Conservation (phyloP, 805 yeast species). For the Ogataea nitratoaversa region DNA sequence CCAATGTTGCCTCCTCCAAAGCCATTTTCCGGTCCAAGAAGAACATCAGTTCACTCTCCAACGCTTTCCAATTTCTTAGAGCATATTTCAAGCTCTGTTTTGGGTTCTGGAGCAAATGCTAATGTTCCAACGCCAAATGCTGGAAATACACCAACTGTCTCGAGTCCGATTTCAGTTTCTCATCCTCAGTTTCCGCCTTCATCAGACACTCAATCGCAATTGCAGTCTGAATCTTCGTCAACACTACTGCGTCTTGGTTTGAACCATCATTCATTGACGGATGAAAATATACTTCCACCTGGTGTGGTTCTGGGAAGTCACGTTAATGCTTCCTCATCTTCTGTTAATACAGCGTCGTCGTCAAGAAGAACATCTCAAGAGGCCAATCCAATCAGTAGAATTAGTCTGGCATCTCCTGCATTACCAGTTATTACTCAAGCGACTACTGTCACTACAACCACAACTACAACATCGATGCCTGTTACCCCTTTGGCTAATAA, state of each 20-base stretch:
- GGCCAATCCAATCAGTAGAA: constrained; percentile 26
- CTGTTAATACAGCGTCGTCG: constrained; percentile 17
- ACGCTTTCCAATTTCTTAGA: constrained; percentile 18
- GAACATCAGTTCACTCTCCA: constrained; percentile 15
- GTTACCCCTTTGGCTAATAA: constrained; percentile 15
- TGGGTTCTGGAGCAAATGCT: constrained; percentile 6
- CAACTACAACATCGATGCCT: constrained; percentile 24
- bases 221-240: constrained; percentile 1
- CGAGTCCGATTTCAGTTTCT: neutral
- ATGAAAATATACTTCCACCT: constrained; percentile 12
- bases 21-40: constrained; percentile 15
- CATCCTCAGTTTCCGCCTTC: too few relatives aligned
- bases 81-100: constrained; percentile 11
- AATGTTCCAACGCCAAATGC: constrained; percentile 6
- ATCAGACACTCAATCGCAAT: neutral
- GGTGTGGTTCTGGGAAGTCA: constrained; percentile 5
- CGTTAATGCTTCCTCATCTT: constrained; percentile 14
- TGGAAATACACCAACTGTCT: neutral
- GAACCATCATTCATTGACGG: neutral
- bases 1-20: constrained; percentile 18
- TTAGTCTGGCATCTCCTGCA: constrained; percentile 31
- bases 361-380: constrained; percentile 19
- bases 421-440: constrained; percentile 34
- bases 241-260: neutral
- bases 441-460: constrained; percentile 29